Evolutionary conservation across 768 basidiomycete species (phyloP).

Genomic region (Lactifluus rugatus): DNA sequence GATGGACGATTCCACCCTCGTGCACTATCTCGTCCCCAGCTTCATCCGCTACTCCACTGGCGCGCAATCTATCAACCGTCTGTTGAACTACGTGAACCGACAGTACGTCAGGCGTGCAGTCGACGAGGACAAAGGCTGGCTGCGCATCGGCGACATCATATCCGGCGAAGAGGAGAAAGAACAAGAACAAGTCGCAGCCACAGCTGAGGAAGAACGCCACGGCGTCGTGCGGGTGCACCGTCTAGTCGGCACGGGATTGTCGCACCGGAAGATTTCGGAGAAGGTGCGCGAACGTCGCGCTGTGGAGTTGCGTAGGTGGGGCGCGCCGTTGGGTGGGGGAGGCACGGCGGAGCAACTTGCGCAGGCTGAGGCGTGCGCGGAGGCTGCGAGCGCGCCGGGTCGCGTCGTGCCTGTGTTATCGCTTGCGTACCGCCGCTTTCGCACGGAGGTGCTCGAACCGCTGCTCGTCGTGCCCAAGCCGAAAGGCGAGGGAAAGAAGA

Average conservation of each 20-base stretch:
- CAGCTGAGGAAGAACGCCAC: not conserved
- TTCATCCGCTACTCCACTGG: conserved; percentile 65
- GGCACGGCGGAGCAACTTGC: conserved; percentile 36
- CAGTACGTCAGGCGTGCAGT: conserved; percentile 69
- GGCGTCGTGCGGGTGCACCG: conserved; percentile 32
- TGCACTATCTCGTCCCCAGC: conserved; percentile 61
- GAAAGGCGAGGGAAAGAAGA: conserved; percentile 30
- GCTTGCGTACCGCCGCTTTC: conserved; percentile 61
- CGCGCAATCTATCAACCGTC: conserved; percentile 56
- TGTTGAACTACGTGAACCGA: conserved; percentile 62
- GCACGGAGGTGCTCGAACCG: conserved; percentile 63
- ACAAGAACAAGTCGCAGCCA: not conserved
- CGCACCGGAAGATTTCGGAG: conserved; percentile 50
- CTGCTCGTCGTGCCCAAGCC: conserved; percentile 57
- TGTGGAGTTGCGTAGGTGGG: conserved; percentile 66
- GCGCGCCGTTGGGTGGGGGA: conserved; percentile 44
- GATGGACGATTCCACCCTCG: conserved; percentile 45
- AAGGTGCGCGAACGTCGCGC: conserved; percentile 48
- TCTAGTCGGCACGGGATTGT: conserved; percentile 39
- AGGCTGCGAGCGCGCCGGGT: conserved; percentile 60
- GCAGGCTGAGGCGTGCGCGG: conserved; percentile 58
- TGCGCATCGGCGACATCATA: conserved; percentile 55
- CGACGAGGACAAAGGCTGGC: conserved; percentile 74
- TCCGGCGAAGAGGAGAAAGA: too few species aligned
- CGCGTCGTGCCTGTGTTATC: conserved; percentile 56